A percentile compares a stretch with the other conserved stretches of the same genome.
These are phyloP conservation scores for Chamaenerion angustifolium DNA, from an alignment of 345 rosid species.

Conservation along the genomic window DNA sequence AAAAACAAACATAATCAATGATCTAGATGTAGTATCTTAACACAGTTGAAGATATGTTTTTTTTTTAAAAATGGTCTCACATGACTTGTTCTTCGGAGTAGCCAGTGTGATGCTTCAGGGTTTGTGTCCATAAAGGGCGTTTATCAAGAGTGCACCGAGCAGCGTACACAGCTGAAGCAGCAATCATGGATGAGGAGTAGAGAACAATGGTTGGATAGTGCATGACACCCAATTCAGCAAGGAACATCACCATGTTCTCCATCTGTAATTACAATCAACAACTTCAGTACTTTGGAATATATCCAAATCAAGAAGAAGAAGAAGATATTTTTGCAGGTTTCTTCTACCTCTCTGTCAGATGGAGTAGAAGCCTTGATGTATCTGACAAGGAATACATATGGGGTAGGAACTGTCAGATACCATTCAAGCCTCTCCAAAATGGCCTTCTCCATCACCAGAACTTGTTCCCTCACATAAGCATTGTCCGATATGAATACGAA, in stretches of 20 bases:
- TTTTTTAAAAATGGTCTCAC: too few species aligned
- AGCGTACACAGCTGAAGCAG: conserved; percentile 90
- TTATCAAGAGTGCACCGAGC: conserved; percentile 56
- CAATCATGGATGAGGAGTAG: conserved; percentile 53
- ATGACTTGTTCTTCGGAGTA: conserved; percentile 44
- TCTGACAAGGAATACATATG: conserved; percentile 68
- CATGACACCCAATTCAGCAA: conserved; percentile 67
- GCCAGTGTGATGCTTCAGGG: conserved; percentile 57
- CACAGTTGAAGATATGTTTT: too few species aligned
- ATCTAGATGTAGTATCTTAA: too few species aligned
- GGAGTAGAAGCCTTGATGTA: conserved; percentile 63
- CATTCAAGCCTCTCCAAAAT: conserved; percentile 64
- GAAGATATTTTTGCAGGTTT: too few species aligned
- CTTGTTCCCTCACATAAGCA: conserved; percentile 61
- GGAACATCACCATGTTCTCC: conserved; percentile 59
- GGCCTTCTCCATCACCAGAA: conserved; percentile 68
- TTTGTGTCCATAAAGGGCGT: conserved; percentile 63
- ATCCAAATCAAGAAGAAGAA: not conserved
- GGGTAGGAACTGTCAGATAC: conserved; percentile 77
- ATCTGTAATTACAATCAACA: conserved; percentile 21
- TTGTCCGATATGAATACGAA: conserved; percentile 76
- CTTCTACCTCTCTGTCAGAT: conserved; percentile 47
- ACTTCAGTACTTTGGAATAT: not conserved
- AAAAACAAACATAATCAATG: not conserved
- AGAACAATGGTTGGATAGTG: conserved; percentile 31